These are phyloP conservation scores for Camelina sativa DNA, from an alignment of 345 rosid genomes.

Conservation along the genomic window DNA sequence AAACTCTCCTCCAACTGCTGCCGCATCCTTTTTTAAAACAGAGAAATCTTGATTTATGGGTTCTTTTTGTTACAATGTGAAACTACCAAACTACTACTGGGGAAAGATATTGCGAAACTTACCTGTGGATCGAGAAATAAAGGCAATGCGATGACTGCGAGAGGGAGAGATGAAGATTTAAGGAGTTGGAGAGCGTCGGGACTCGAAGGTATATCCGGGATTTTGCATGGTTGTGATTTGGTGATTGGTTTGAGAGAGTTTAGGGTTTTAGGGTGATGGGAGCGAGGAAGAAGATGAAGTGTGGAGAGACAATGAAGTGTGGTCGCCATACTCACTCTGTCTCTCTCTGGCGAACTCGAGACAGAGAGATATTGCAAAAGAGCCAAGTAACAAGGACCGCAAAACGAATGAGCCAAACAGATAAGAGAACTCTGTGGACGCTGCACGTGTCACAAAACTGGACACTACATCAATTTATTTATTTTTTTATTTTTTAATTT, in stretches of 20 bases:
- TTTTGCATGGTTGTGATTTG: slow-evolving; percentile 29
- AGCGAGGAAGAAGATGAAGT: slow-evolving; percentile 48
- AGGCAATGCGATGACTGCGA: slow-evolving; percentile 62
- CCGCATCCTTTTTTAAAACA: slow-evolving; percentile 63
- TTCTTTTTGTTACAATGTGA: neutral
- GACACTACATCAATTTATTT: neutral
- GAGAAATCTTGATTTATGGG: neutral
- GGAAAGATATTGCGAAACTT: slow-evolving; percentile 1
- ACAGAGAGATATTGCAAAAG: slow-evolving; percentile 16
- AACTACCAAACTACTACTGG: neutral
- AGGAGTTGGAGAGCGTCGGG: slow-evolving; percentile 42
- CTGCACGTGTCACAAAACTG: slow-evolving; percentile 19
- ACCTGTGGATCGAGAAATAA: slow-evolving; percentile 70
- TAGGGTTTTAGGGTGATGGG: slow-evolving; percentile 32
- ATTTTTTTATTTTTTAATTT: no score
- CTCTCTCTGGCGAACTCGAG: slow-evolving; percentile 32
- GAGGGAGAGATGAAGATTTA: slow-evolving; percentile 62
- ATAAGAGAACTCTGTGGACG: slow-evolving; percentile 35
- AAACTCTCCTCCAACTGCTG: slow-evolving; percentile 75
- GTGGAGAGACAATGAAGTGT: slow-evolving; percentile 62
- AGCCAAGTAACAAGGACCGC: slow-evolving; percentile 27
- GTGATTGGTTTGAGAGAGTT: slow-evolving; percentile 43
- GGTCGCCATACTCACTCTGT: slow-evolving; percentile 60
- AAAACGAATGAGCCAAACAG: slow-evolving; percentile 22
- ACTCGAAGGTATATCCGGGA: slow-evolving; percentile 30